Evolutionary conservation across 208 protist species (phyloP).

Genomic region (Leishmania tropica): DNA sequence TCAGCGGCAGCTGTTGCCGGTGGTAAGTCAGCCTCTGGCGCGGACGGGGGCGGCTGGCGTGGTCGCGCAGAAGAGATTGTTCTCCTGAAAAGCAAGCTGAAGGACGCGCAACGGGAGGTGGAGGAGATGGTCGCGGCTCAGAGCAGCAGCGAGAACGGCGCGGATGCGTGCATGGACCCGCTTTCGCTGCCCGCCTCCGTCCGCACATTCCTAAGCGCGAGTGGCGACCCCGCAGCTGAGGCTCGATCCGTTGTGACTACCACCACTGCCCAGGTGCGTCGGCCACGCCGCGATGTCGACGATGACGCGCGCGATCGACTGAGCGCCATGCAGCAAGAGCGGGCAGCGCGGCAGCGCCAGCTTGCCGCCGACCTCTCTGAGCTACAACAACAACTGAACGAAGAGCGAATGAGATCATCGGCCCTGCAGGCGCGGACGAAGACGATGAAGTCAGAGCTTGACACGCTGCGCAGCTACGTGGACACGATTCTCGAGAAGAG

Average conservation of each 20-base stretch:
- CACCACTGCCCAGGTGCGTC: conserved; percentile 15
- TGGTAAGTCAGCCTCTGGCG: not conserved
- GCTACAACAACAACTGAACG: conserved; percentile 28
- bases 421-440: conserved; percentile 59
- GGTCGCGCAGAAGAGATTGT: conserved; percentile 77
- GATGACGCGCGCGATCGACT: conserved; percentile 57
- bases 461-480: conserved; percentile 58
- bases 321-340: conserved; percentile 42
- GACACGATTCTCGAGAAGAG: conserved; percentile 73
- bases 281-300: conserved; percentile 51
- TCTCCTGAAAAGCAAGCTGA: conserved; percentile 67
- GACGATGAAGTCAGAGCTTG: conserved; percentile 62
- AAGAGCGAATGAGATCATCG: conserved; percentile 38
- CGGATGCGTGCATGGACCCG: not conserved
- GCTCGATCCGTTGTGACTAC: conserved; percentile 9
- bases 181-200: conserved; percentile 15
- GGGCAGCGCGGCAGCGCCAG: conserved; percentile 46
- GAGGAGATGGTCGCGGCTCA: conserved; percentile 9
- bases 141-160: not conserved
- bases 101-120: conserved; percentile 53
- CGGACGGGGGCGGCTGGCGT: conserved; percentile 41
- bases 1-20: not conserved
- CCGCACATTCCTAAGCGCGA: conserved; percentile 10
- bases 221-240: not conserved
- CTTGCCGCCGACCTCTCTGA: conserved; percentile 35